Evolutionary conservation across 164 flowering plant genomes (phyloP), one percentile per base, ranked within the genome.

Genomic region (Aristolochia contorta): DNA sequence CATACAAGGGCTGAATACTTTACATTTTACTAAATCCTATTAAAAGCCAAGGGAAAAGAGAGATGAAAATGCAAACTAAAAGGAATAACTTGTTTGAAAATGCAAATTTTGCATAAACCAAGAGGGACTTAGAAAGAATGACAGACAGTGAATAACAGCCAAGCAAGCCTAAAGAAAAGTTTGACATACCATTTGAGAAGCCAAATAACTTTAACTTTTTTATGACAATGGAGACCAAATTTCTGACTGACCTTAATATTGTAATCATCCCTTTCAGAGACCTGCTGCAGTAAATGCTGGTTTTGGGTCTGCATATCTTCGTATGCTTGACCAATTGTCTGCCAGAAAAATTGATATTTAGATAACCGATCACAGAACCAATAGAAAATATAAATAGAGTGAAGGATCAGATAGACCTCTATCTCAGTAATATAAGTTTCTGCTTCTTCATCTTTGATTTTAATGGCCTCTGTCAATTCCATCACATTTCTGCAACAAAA

Each of bases 241-340:
- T 37, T 37, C 43, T 30, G 21, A 62, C 69, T 55, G 15, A 82
- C 96, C 96, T 86, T 89, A 58, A 89, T 82, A 75, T 86, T 89
- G 74, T 83, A 83, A 59, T 85, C 91, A 71, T 89, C 96, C 72
- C 94, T 80, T 69, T 84, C 88, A 37, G 86, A 61, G 58, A 89
- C 77, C 79, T 80, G 89, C 73, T 79, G 82, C 74, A 82, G 67
- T 57, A 89, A 74, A 72, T 77, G 89, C 54, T 83, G 89, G 71
- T 86, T 85, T 74, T 86, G 96, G 14, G 84, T 77, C 74, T 85
- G 94, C 96, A 89, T 89, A 74, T 89, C 96, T 73, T 89, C 96
- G 59, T 86, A 89, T 55, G 96, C 93, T 74, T 86, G 96, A 62
- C 96, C 94, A 63, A 89, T 82, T 48, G 89, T 89, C 96, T 89